A percentile compares a stretch with the other conserved stretches of the same genome.
Conservation (phyloP, 225 moss, liverwort and hornwort species). For the Marchantia polymorpha region DNA sequence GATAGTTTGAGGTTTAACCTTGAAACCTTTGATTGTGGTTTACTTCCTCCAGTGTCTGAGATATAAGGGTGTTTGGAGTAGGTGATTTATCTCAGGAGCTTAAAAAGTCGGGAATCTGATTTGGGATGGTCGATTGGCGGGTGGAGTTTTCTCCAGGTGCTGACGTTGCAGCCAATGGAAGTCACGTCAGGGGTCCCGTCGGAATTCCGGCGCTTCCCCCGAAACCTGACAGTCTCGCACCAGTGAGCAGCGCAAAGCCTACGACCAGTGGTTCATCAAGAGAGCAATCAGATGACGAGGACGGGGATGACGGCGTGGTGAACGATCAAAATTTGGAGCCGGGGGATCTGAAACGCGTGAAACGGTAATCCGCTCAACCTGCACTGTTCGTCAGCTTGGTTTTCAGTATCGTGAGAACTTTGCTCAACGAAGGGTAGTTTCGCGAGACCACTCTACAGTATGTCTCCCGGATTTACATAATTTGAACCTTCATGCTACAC, state of each 20-base stretch:
- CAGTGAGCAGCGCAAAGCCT: conserved; percentile 48
- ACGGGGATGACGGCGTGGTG: conserved; percentile 56
- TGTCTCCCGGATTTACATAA: neutral
- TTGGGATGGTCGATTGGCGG: conserved; percentile 3
- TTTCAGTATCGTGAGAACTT: neutral
- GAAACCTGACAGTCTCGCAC: conserved; percentile 56
- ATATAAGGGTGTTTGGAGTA: neutral
- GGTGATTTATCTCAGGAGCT: neutral
- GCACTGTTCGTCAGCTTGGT: neutral
- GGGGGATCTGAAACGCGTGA: conserved; percentile 90
- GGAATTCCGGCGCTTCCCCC: conserved; percentile 79
- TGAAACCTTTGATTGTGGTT: neutral
- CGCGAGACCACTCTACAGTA: neutral
- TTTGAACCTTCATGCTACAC: too few relatives aligned
- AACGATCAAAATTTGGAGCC: conserved; percentile 64
- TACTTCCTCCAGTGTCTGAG: neutral
- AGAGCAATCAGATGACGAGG: conserved; percentile 86
- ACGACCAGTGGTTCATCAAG: conserved; percentile 74
- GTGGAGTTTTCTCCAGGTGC: conserved; percentile 26
- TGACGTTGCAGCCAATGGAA: conserved; percentile 12
- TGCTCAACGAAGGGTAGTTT: neutral
- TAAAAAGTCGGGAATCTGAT: conserved; percentile 13
- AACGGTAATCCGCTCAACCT: conserved; percentile 50
- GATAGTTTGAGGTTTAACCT: neutral
- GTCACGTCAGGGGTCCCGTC: conserved; percentile 40